phyloP scores from a whole-genome alignment of 2,329 filamentous ascomycete genomes.

The Colletotrichum sp. region DNA sequence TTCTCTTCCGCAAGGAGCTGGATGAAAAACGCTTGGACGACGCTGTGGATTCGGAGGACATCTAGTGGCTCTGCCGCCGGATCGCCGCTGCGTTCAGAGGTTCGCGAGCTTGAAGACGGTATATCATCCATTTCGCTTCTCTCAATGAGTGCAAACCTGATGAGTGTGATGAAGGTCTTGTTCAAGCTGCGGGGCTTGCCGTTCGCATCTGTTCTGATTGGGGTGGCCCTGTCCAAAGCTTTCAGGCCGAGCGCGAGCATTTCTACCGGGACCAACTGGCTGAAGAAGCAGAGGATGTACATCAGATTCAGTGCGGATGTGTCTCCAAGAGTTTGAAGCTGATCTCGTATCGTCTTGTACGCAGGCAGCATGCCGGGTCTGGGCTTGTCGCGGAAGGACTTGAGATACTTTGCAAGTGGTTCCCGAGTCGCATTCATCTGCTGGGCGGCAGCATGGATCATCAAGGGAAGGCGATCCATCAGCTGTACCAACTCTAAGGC shows the following conservation, averaged over 20 bases:
- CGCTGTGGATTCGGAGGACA: slow-evolving; percentile 54
- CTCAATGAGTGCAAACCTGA: slow-evolving; percentile 57
- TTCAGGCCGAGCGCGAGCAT: slow-evolving; percentile 64
- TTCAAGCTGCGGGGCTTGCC: slow-evolving; percentile 42
- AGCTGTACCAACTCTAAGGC: slow-evolving; percentile 67
- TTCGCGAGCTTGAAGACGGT: slow-evolving; percentile 45
- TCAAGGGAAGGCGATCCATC: slow-evolving; percentile 69
- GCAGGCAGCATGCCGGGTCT: slow-evolving; percentile 55
- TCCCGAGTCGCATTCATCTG: slow-evolving; percentile 66
- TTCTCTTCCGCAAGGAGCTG: slow-evolving; percentile 48
- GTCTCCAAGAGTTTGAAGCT: slow-evolving; percentile 51
- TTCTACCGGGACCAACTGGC: slow-evolving; percentile 69
- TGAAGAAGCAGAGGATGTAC: slow-evolving; percentile 68
- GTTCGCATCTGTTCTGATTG: slow-evolving; percentile 44
- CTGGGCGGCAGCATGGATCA: slow-evolving; percentile 70
- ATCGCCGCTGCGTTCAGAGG: slow-evolving; percentile 33
- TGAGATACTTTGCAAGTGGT: slow-evolving; percentile 65
- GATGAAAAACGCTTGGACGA: slow-evolving; percentile 59
- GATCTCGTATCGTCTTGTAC: slow-evolving; percentile 52
- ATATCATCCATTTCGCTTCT: slow-evolving; percentile 50
- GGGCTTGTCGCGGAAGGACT: slow-evolving; percentile 59
- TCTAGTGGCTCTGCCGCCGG: slow-evolving; percentile 47
- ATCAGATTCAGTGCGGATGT: slow-evolving; percentile 68
- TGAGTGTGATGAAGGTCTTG: slow-evolving; percentile 54
- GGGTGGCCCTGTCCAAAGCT: slow-evolving; percentile 49